A percentile compares a stretch with the other conserved stretches of the same genome.
Evolutionary conservation across 2,329 filamentous ascomycete species (phyloP).

Genomic region (Diaporthe sp.): DNA sequence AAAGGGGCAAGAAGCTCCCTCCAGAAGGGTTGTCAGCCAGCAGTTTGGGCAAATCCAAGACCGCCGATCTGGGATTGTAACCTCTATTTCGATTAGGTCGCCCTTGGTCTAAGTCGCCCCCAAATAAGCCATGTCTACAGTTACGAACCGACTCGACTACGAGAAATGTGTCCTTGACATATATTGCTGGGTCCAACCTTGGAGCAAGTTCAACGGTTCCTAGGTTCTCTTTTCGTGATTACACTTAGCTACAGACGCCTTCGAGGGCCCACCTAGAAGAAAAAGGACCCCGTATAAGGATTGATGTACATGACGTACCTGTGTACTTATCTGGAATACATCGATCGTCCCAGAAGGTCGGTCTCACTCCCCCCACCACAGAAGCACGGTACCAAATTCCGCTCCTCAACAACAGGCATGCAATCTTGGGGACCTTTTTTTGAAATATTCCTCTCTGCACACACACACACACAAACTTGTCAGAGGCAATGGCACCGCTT

Average conservation of each 20-base stretch:
- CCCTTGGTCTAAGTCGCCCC: background rate
- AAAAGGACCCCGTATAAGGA: background rate
- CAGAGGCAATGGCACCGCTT: background rate
- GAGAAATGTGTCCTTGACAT: background rate
- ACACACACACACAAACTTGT: background rate
- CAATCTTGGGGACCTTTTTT: background rate
- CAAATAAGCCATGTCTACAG: background rate
- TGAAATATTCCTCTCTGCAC: background rate
- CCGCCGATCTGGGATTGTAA: constrained; percentile 3
- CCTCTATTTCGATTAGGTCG: background rate
- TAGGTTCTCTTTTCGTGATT: constrained; percentile 1
- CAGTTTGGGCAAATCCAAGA: background rate
- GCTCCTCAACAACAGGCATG: constrained; percentile 1
- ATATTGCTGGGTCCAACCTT: constrained; percentile 11
- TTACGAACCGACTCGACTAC: background rate
- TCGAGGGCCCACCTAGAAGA: background rate
- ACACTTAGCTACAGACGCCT: background rate
- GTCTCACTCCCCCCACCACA: background rate
- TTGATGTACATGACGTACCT: background rate
- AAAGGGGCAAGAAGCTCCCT: constrained; percentile 24
- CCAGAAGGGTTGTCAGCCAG: constrained; percentile 1
- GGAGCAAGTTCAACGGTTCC: constrained; percentile 1
- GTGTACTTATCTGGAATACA: background rate
- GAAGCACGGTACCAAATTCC: constrained; percentile 21
- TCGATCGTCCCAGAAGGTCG: background rate